Evolutionary conservation across 345 rosid genomes (phyloP).

Genomic region (Euphorbia peplus): DNA sequence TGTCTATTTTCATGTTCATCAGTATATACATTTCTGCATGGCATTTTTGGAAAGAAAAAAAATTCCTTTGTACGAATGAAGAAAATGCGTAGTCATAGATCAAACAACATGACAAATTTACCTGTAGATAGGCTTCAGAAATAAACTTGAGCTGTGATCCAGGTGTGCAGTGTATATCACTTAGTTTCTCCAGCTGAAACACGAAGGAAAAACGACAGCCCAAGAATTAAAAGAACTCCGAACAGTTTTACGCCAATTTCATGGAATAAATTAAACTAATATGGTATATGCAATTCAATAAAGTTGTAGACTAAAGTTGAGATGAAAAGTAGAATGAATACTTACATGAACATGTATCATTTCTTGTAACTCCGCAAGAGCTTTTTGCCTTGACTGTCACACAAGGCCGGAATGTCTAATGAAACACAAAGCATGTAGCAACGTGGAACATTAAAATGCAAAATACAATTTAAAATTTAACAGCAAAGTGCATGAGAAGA

Average conservation of each 20-base stretch:
- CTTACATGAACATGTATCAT: conserved; percentile 81
- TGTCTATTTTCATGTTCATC: too few species aligned
- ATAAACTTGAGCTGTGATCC: conserved; percentile 95
- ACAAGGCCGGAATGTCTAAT: conserved; percentile 2
- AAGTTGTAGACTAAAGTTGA: too few species aligned
- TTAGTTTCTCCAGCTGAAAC: conserved; percentile 81
- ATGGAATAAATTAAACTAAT: background rate
- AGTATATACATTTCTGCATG: too few species aligned
- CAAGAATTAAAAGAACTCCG: background rate
- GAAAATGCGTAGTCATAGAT: too few species aligned
- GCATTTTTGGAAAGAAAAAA: too few species aligned
- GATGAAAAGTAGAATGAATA: background rate
- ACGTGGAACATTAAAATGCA: background rate
- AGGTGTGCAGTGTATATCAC: conserved; percentile 77
- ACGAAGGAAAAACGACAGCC: conserved; percentile 7
- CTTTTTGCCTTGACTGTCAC: conserved; percentile 97
- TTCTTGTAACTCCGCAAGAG: conserved; percentile 72
- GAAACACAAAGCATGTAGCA: background rate
- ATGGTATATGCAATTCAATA: background rate
- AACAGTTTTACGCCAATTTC: background rate
- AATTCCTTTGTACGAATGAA: too few species aligned
- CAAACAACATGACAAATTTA: too few species aligned
- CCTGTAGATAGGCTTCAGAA: conserved; percentile 98
- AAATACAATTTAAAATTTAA: background rate
- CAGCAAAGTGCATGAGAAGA: background rate